These are phyloP conservation scores for Aspergillus unguis DNA, from an alignment of 2,329 filamentous ascomycete genomes.

Conservation along the genomic window DNA sequence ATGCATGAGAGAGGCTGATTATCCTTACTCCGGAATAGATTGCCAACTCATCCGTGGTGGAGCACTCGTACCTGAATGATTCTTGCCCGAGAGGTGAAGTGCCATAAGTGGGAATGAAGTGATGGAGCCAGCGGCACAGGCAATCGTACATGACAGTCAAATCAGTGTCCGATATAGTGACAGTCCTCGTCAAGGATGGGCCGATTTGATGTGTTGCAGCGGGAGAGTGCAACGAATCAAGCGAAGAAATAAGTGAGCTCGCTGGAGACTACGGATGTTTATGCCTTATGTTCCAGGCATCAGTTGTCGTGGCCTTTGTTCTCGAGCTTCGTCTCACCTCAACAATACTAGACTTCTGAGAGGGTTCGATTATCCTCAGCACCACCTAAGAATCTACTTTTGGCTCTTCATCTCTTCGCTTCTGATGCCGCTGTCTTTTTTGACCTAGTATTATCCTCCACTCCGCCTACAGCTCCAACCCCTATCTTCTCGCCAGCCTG, in stretches of 20 bases:
- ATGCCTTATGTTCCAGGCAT: conserved; percentile 15
- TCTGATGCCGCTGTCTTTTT: neutral
- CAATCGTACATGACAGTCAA: too few relatives aligned
- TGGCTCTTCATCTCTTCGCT: conserved; percentile 2
- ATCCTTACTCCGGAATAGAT: conserved; percentile 1
- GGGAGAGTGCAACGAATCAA: too few relatives aligned
- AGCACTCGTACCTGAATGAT: conserved; percentile 1
- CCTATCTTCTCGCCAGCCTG: neutral
- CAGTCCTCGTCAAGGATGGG: too few relatives aligned
- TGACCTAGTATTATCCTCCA: neutral
- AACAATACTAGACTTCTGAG: neutral
- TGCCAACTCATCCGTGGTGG: conserved; percentile 20
- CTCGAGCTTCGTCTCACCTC: conserved; percentile 2
- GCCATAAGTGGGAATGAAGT: neutral
- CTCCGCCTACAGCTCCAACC: neutral
- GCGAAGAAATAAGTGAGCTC: too few relatives aligned
- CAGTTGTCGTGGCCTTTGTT: conserved; percentile 7
- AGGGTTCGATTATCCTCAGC: neutral
- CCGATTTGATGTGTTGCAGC: too few relatives aligned
- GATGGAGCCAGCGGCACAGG: neutral
- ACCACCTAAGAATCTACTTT: conserved; percentile 1
- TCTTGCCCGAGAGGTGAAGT: neutral
- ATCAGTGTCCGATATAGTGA: too few relatives aligned
- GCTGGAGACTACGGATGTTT: neutral
- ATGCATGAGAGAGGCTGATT: conserved; percentile 11